Evolutionary conservation across 139 green algal genomes (phyloP).

Genomic region (Nannochloris sp.): DNA sequence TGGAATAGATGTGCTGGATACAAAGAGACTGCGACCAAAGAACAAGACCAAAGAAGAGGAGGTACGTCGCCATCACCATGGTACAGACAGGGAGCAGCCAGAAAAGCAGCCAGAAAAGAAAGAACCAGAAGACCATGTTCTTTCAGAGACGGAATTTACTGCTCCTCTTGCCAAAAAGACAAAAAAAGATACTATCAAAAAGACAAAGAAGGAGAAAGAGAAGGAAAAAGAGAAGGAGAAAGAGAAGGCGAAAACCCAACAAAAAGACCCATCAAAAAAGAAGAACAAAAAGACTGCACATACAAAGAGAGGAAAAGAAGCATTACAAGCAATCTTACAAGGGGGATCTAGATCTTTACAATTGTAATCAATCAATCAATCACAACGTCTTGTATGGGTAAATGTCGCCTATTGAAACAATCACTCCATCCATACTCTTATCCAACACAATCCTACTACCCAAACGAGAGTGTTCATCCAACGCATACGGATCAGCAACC

Average conservation of each 20-base stretch:
- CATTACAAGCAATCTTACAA: constrained; percentile 1
- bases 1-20: constrained; percentile 29
- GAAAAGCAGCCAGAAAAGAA: not conserved
- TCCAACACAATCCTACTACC: constrained; percentile 3
- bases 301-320: not conserved
- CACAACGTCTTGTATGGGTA: constrained; percentile 7
- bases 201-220: not conserved
- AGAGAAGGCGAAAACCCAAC: constrained; percentile 4
- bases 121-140: constrained; percentile 1
- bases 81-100: not conserved
- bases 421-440: not conserved
- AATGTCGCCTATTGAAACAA: constrained; percentile 1
- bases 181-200: not conserved
- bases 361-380: constrained; percentile 5
- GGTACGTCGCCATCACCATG: not conserved
- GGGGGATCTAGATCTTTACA: constrained; percentile 1
- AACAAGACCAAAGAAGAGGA: not conserved
- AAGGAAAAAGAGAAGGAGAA: constrained; percentile 1
- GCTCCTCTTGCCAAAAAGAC: not conserved
- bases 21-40: constrained; percentile 6
- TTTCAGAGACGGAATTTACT: constrained; percentile 1
- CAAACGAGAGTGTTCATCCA: constrained; percentile 12
- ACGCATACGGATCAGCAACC: not conserved
- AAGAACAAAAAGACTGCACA: no score
- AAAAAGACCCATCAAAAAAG: no score